Conservation (phyloP, 2,329 filamentous ascomycete genomes). For the Daldinia sp. region DNA sequence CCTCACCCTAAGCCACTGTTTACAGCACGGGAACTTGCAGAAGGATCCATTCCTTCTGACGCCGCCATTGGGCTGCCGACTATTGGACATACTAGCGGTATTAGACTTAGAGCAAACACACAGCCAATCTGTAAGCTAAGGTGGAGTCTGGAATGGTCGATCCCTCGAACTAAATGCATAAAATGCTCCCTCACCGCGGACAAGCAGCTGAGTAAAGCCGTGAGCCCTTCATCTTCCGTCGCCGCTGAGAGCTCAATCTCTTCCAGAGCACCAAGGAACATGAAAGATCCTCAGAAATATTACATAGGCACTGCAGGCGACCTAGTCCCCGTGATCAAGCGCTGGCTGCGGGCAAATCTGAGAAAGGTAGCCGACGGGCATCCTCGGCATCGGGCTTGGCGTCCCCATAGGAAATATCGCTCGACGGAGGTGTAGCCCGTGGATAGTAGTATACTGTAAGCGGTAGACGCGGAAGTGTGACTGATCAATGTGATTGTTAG, state of each 20-base stretch:
- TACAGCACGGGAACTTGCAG: background rate
- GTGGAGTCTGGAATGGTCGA: background rate
- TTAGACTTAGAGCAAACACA: background rate
- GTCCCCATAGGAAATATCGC: conserved; percentile 1
- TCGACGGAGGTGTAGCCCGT: conserved; percentile 1
- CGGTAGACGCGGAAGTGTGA: conserved; percentile 1
- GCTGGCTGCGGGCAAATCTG: background rate
- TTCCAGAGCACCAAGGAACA: background rate
- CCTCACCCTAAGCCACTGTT: background rate
- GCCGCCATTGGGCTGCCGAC: background rate
- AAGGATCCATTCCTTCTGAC: background rate
- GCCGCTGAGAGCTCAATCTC: background rate
- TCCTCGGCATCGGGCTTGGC: conserved; percentile 1
- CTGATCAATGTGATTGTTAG: background rate
- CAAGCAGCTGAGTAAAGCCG: background rate
- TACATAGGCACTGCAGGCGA: background rate
- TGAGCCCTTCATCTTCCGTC: background rate
- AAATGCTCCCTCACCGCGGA: background rate
- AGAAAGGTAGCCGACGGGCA: background rate
- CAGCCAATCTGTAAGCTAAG: too few species aligned
- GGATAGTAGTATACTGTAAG: background rate
- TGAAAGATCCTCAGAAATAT: background rate
- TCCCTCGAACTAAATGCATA: background rate
- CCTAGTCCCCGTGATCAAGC: background rate
- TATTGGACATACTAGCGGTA: background rate